phyloP scores from a whole-genome alignment of 805 yeast species.

The Zygosaccharomyces lentus region DNA sequence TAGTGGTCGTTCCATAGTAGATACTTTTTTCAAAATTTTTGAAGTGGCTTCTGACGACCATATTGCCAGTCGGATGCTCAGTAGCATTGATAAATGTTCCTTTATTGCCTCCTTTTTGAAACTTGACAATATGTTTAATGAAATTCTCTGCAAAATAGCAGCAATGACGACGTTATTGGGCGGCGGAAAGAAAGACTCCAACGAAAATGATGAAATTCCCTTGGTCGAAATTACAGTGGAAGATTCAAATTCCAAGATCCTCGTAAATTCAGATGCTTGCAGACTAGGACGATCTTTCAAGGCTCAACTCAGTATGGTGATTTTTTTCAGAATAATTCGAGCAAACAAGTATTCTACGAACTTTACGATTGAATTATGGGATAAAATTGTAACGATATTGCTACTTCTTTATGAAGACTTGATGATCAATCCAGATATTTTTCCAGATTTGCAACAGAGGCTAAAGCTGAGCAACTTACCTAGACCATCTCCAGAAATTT shows the following conservation, averaged over 20 bases:
- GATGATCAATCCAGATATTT: conserved; percentile 60
- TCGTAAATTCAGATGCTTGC: conserved; percentile 77
- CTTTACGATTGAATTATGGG: conserved; percentile 49
- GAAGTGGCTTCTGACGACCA: conserved; percentile 89
- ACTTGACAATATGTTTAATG: conserved; percentile 54
- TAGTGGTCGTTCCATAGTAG: conserved; percentile 59
- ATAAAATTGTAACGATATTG: conserved; percentile 52
- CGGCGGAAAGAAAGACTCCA: conserved; percentile 17
- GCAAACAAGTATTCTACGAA: conserved; percentile 48
- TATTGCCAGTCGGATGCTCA: conserved; percentile 77
- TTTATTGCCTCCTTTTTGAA: conserved; percentile 65
- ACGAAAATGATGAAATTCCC: conserved; percentile 36
- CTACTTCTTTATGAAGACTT: conserved; percentile 68
- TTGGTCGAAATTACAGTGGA: conserved; percentile 44
- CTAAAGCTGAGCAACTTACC: conserved; percentile 51
- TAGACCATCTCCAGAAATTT: conserved; percentile 60
- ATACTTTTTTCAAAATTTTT: conserved; percentile 72
- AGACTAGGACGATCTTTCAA: conserved; percentile 86
- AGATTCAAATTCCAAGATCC: conserved; percentile 50
- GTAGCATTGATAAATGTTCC: conserved; percentile 83
- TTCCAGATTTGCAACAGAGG: conserved; percentile 58
- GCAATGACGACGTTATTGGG: conserved; percentile 56
- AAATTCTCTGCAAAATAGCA: conserved; percentile 60
- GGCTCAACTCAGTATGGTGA: conserved; percentile 85
- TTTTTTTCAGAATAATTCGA: conserved; percentile 71